phyloP scores from a whole-genome alignment of 306 rosid genomes.

The Sicyos edulis region DNA sequence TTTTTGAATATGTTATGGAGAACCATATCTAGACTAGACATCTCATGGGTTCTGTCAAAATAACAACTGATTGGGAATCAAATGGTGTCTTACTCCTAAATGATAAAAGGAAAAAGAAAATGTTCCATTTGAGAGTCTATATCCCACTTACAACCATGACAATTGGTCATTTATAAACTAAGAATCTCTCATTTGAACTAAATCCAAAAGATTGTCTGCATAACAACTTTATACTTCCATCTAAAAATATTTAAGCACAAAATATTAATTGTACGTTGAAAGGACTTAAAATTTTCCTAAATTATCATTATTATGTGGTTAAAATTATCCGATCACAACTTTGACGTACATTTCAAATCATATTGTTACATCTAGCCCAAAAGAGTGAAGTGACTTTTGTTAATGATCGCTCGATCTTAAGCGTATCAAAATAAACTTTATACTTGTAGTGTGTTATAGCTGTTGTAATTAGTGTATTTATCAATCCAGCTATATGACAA shows the following conservation, averaged over 20 bases:
- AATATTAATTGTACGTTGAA: neutral
- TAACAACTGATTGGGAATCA: constrained; percentile 9
- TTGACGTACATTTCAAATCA: neutral
- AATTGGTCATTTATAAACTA: constrained; percentile 7
- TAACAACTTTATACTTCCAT: neutral
- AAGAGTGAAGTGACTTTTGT: constrained; percentile 6
- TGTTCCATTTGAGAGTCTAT: neutral
- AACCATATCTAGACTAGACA: too few relatives aligned
- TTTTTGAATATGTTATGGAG: too few relatives aligned
- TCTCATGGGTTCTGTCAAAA: neutral
- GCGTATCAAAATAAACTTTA: neutral
- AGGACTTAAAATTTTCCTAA: neutral
- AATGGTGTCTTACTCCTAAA: constrained; percentile 12
- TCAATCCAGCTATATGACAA: neutral
- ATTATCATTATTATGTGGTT: neutral
- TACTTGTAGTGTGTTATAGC: constrained; percentile 9
- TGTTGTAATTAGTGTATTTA: neutral
- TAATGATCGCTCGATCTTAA: neutral
- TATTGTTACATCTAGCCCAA: neutral
- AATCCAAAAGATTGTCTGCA: neutral
- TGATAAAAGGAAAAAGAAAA: neutral
- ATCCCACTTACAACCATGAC: neutral
- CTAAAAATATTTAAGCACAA: constrained; percentile 9
- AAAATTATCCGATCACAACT: neutral
- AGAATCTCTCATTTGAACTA: neutral